Evolutionary conservation across 192 early-diverging fungal genomes (phyloP).

Genomic region (Haplosporangium gracile): DNA sequence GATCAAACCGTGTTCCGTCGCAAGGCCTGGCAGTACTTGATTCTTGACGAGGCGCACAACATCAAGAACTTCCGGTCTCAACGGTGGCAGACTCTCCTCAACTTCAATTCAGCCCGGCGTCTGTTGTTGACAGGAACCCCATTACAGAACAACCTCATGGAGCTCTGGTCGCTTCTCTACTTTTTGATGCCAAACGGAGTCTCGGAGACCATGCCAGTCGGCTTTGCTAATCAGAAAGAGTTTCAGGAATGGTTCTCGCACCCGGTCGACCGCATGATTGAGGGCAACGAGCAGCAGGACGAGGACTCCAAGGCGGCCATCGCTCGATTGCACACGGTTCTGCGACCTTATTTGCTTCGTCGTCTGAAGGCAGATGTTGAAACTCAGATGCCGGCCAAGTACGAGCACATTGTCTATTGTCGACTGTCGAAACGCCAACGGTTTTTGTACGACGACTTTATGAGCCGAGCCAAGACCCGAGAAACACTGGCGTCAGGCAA

Average conservation of each 20-base stretch:
- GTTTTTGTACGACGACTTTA: slow-evolving; percentile 83
- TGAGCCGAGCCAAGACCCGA: slow-evolving; percentile 85
- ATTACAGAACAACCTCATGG: slow-evolving; percentile 89
- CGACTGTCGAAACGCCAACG: slow-evolving; percentile 77
- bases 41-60: slow-evolving; percentile 78
- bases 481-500: slow-evolving; percentile 78
- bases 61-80: slow-evolving; percentile 86
- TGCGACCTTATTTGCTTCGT: slow-evolving; percentile 73
- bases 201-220: slow-evolving; percentile 71
- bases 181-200: slow-evolving; percentile 85
- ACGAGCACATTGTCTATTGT: slow-evolving; percentile 79
- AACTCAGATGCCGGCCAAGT: slow-evolving; percentile 75
- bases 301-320: slow-evolving; percentile 69
- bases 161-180: slow-evolving; percentile 89
- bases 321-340: slow-evolving; percentile 71
- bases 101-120: slow-evolving; percentile 73
- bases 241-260: slow-evolving; percentile 91
- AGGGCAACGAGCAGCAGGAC: slow-evolving; percentile 65
- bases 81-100: slow-evolving; percentile 80
- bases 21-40: slow-evolving; percentile 76
- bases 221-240: slow-evolving; percentile 84
- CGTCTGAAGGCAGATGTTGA: slow-evolving; percentile 78
- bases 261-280: slow-evolving; percentile 87
- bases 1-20: slow-evolving; percentile 70
- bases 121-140: slow-evolving; percentile 91